Conservation (phyloP, 306 rosid genomes). For the Trichosanthes cucumerina region DNA sequence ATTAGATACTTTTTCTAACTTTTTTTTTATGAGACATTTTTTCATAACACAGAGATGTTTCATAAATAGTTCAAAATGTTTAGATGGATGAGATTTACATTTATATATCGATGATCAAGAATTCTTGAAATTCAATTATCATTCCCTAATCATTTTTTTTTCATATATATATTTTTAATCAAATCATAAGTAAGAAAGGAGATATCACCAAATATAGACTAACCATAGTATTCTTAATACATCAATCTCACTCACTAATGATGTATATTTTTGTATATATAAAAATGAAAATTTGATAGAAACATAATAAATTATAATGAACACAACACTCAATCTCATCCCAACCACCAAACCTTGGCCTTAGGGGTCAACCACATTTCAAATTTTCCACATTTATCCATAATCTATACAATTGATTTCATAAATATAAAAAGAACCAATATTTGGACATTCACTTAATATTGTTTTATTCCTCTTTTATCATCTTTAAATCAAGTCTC, state of each 20-base stretch:
- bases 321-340: not conserved
- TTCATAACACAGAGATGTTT: no score
- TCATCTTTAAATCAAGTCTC: not conserved
- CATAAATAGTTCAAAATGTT: no score
- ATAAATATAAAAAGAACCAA: not conserved
- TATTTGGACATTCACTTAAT: not conserved
- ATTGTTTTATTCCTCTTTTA: not conserved
- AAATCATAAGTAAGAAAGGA: not conserved
- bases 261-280: not conserved
- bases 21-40: no score
- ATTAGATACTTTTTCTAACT: no score
- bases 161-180: not conserved
- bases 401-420: not conserved
- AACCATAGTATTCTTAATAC: not conserved
- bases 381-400: slow-evolving; percentile 3
- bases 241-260: not conserved
- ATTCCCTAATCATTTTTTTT: not conserved
- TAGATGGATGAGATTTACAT: not conserved
- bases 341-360: slow-evolving; percentile 1
- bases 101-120: not conserved
- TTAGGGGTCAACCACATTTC: slow-evolving; percentile 12
- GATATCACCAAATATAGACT: not conserved
- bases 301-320: not conserved
- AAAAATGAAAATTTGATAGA: not conserved
- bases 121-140: not conserved